A percentile compares a stretch with the other conserved stretches of the same genome.
Conservation (phyloP, 495 filamentous ascomycete species). For the Aspergillus funiculosus region DNA sequence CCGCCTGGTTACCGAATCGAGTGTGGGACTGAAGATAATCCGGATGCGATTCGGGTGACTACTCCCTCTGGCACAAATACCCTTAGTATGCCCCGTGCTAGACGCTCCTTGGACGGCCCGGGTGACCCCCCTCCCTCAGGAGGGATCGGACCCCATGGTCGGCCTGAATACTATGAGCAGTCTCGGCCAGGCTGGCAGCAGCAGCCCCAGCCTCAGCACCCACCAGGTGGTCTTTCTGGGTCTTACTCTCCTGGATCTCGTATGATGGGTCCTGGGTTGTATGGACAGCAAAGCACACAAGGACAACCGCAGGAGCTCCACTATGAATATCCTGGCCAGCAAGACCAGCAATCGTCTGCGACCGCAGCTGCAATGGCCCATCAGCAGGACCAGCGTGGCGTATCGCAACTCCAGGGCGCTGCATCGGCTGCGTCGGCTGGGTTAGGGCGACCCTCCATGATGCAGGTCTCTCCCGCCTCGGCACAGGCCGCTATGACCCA, state of each 20-base stretch:
- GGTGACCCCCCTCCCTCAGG: conserved; percentile 31
- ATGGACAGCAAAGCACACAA: conserved; percentile 34
- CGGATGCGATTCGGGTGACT: conserved; percentile 92
- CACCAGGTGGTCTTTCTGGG: conserved; percentile 25
- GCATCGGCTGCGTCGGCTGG: conserved; percentile 56
- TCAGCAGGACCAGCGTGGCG: conserved; percentile 74
- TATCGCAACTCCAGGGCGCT: conserved; percentile 74
- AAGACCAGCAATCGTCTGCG: conserved; percentile 45
- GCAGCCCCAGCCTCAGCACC: conserved; percentile 48
- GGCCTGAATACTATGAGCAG: conserved; percentile 45
- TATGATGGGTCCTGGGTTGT: conserved; percentile 37
- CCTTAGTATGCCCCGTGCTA: conserved; percentile 49
- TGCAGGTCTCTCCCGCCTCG: conserved; percentile 41
- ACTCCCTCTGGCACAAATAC: conserved; percentile 83
- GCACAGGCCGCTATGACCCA: conserved; percentile 47
- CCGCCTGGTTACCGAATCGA: conserved; percentile 97
- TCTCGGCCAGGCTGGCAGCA: conserved; percentile 45
- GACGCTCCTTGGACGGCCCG: conserved; percentile 43
- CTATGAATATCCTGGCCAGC: conserved; percentile 41
- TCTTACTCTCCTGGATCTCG: conserved; percentile 44
- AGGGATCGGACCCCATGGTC: conserved; percentile 32
- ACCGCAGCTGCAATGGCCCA: conserved; percentile 52
- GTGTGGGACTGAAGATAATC: conserved; percentile 84
- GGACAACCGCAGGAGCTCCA: conserved; percentile 39
- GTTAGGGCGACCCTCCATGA: conserved; percentile 36